Evolutionary conservation across 345 rosid species (phyloP).

Genomic region (Cardiospermum halicacabum): DNA sequence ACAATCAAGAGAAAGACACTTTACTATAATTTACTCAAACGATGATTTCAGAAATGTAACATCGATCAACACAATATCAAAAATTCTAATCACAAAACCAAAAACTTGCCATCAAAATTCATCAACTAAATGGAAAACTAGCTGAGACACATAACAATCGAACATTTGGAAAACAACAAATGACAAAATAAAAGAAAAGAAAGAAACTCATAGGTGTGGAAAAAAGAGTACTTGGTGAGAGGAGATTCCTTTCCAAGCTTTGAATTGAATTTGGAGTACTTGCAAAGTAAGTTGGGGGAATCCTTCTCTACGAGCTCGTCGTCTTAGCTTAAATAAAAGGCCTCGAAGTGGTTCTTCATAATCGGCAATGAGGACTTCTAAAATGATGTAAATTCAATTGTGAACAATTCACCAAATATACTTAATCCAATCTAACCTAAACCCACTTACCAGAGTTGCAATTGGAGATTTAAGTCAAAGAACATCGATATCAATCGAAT

Average conservation of each 20-base stretch:
- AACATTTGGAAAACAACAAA: background rate
- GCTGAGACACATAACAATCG: background rate
- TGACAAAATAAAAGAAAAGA: background rate
- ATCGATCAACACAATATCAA: background rate
- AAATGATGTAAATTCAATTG: too few relatives aligned
- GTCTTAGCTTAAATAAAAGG: slow-evolving; percentile 39
- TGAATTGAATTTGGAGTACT: slow-evolving; percentile 13
- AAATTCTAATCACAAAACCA: background rate
- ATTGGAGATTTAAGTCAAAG: too few relatives aligned
- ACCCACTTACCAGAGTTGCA: too few relatives aligned
- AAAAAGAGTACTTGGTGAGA: slow-evolving; percentile 33
- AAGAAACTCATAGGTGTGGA: slow-evolving; percentile 34
- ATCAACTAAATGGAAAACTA: background rate
- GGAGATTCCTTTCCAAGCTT: slow-evolving; percentile 4
- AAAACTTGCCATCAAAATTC: background rate
- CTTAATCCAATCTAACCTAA: too few relatives aligned
- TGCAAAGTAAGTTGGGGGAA: slow-evolving; percentile 27
- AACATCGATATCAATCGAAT: too few relatives aligned
- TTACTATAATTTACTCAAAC: background rate
- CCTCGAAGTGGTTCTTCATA: slow-evolving; percentile 18
- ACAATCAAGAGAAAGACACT: background rate
- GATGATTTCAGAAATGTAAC: background rate
- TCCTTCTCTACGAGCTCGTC: slow-evolving; percentile 33
- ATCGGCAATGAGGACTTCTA: slow-evolving; percentile 20
- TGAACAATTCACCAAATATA: too few relatives aligned